Evolutionary conservation across 306 rosid genomes (phyloP), one percentile per base, ranked within the genome.

Genomic region (Vicia faba): DNA sequence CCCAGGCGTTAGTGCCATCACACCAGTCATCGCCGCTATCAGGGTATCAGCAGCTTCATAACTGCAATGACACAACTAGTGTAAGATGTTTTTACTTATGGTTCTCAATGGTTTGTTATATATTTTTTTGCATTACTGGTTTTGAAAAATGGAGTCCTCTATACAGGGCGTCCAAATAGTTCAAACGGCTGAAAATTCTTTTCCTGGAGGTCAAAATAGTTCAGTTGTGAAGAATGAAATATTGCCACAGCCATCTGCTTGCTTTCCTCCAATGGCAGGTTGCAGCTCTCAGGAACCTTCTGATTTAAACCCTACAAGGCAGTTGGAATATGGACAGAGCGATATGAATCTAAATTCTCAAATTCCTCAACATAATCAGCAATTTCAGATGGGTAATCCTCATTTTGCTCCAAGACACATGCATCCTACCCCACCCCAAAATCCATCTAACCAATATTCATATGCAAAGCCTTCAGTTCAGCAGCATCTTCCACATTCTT

Each of bases 141-240:
- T 40, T 18, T 41, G 69, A 59, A 71, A 63, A 39, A 59, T 53
- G 23, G 39, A 7, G 18, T 69, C 45, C 69, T 66, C 35, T 60
- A 26, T 77, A 45, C 95, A 90, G 99, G 92, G 88, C 66, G 88
- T 82, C 81, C 96, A 92, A 68, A 80, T 81, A 69, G 82, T 81
- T 64, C 96, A 83, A 74, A 81, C 83, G 80, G 66, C 85, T 64
- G 97, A 91, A 64, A 86, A 77, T 80, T 73, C 87, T 49, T 81
- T 89, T 70, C 88, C 86, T 49, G 91, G 87, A 9, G 87, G 79
- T 65, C 87, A 81, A 58, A 64, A 20, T 67, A 88, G 80, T 76
- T 74, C 79, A 18, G 75, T 85, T 65, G 78, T 69, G 35, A 85
- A 84, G 68, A 82, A 78, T 45, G 96, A 88, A 69, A 64, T 80